Base-by-base conservation (phyloP, 2,329 filamentous ascomycete genomes). In the Thielaviopsis punctulata region DNA sequence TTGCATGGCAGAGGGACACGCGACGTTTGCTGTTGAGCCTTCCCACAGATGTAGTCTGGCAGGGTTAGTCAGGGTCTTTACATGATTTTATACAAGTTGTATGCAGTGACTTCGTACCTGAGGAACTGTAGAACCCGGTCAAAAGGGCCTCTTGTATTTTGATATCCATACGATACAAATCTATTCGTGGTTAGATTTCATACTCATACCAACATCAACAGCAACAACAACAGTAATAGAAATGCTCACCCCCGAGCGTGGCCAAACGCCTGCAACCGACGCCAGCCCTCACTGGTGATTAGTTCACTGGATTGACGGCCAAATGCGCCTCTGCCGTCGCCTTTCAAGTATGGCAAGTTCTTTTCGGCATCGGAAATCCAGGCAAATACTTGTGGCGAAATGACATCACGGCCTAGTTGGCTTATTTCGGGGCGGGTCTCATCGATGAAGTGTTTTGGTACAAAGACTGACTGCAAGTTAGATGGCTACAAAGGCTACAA, bases 201-300 rank as follows among this genome's bases (percentile, higher is more conserved):
- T n/a, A n/a, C n/a, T n/a, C n/a, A n/a, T n/a, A 39, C 12, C 8
- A n/a, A 13, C 13, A 2, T 9, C 5, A 23, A 23, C 8, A n/a
- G 2, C 24, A 24, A 39, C 7, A 39, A 18, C 15, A 24, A 13
- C 13, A 22, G 25, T 7, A 23, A 36, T 23, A 4, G 27, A 13
- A 12, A 9, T n/a, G 55, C 61, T 55, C 57, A 63, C 63, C 80
- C 80, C 56, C 76, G 73, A 27, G 67, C 62, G 15, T 76, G 71
- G 0, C 79, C 78, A 57, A 80, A 75, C 1, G 71, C 68, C 57
- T 81, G 77, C 2, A 84, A 66, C 41, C 70, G 67, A 39, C 72
- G 69, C 83, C 83, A 87, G 24, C 84, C 82, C 57, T 81, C 73
- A 1, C 74, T 72, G 0, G 80, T 81, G 33, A 83, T 69, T 1